Conservation (phyloP, 306 rosid genomes). For the Castanopsis chinensis region DNA sequence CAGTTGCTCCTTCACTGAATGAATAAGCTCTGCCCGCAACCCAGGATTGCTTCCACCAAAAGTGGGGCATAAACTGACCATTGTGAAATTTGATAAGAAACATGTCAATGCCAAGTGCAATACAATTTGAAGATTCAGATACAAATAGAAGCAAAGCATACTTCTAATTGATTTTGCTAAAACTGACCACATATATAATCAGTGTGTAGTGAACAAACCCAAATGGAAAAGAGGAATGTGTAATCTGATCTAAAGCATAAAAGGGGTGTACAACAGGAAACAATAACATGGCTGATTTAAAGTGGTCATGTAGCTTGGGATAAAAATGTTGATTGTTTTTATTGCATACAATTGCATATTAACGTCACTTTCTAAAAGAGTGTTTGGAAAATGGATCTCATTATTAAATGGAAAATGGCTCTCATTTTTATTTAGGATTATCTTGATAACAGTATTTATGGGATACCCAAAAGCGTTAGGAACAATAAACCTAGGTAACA, state of each 20-base stretch:
- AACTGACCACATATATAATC: background rate
- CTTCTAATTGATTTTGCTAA: background rate
- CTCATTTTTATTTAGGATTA: background rate
- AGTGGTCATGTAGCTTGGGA: background rate
- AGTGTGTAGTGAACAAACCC: background rate
- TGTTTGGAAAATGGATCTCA: background rate
- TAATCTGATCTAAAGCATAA: background rate
- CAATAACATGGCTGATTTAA: background rate
- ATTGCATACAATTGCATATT: background rate
- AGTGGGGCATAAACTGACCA: constrained; percentile 77
- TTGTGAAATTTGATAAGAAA: constrained; percentile 3
- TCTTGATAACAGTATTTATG: background rate
- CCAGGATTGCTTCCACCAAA: constrained; percentile 99
- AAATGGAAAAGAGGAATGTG: background rate
- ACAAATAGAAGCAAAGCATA: background rate
- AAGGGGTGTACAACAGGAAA: background rate
- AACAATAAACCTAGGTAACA: background rate
- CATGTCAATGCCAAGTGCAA: constrained; percentile 14
- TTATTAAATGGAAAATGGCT: background rate
- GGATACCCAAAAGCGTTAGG: background rate
- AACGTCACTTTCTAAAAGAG: background rate
- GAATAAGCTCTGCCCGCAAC: constrained; percentile 78
- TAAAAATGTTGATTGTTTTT: background rate
- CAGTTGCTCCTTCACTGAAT: constrained; percentile 75
- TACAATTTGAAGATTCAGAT: background rate